These are phyloP conservation scores for Leptographium galeiforme DNA, from an alignment of 2,329 filamentous ascomycete genomes.

Conservation along the genomic window DNA sequence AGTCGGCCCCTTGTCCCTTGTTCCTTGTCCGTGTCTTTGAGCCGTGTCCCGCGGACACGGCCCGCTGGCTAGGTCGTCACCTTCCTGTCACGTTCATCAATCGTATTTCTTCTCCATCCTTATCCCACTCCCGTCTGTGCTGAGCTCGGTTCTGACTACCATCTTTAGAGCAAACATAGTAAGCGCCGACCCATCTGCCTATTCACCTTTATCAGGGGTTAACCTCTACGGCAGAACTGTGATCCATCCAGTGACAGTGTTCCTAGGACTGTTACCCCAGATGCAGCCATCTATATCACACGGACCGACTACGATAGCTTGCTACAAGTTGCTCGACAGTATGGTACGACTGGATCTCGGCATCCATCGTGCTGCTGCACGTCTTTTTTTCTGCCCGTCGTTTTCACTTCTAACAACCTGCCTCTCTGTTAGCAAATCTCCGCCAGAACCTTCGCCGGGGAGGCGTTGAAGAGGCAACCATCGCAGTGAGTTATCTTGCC, in stretches of 20 bases:
- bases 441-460: constrained; percentile 34
- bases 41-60: too few species aligned
- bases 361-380: background rate
- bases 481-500: background rate
- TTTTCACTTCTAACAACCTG: background rate
- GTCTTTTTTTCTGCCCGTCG: background rate
- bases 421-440: constrained; percentile 24
- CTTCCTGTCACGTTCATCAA: too few species aligned
- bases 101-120: background rate
- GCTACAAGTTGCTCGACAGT: constrained; percentile 36
- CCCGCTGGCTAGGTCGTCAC: too few species aligned
- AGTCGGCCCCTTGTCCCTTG: too few species aligned
- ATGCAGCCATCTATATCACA: constrained; percentile 22
- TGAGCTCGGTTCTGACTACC: background rate
- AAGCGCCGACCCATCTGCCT: background rate
- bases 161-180: constrained; percentile 3
- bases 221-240: background rate
- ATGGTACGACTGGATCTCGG: constrained; percentile 27
- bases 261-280: constrained; percentile 18
- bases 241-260: constrained; percentile 24
- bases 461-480: constrained; percentile 31
- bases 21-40: too few species aligned
- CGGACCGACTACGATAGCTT: constrained; percentile 49
- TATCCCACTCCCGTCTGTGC: constrained; percentile 1
- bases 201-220: background rate